A percentile compares a stretch with the other conserved stretches of the same genome.
Conservation (phyloP, 176 grass and related monocot genomes). For the Hsuehochloa calcarea region DNA sequence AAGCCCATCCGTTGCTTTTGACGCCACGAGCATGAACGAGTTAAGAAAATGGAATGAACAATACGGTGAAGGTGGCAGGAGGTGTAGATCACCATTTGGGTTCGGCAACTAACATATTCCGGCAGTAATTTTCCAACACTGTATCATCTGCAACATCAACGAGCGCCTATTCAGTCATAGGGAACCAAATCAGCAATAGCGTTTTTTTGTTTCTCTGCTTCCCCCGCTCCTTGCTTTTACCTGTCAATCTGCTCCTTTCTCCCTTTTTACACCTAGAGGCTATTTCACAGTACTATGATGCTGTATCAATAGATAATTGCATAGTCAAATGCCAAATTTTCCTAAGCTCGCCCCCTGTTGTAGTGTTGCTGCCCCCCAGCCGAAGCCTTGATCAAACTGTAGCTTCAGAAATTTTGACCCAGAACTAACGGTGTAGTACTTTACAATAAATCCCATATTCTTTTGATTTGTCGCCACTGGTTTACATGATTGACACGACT, state of each 20-base stretch:
- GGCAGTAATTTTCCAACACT: not conserved
- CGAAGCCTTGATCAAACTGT: conserved; percentile 25
- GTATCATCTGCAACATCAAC: conserved; percentile 5
- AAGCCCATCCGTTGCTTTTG: conserved; percentile 76
- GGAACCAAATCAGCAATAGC: not conserved
- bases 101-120: conserved; percentile 47
- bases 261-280: not conserved
- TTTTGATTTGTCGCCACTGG: not conserved
- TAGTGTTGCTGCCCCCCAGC: not conserved
- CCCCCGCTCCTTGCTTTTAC: not conserved
- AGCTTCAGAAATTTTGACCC: conserved; percentile 18
- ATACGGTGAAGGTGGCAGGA: conserved; percentile 85
- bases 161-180: conserved; percentile 4
- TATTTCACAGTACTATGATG: not conserved
- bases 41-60: conserved; percentile 92
- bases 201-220: not conserved
- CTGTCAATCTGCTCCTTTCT: not conserved
- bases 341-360: not conserved
- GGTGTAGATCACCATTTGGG: conserved; percentile 65
- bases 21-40: conserved; percentile 85
- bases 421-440: not conserved
- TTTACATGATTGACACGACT: not conserved
- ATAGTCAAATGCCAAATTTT: not conserved
- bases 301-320: not conserved
- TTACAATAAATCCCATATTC: not conserved